A percentile compares a stretch with the other conserved stretches of the same genome.
These are phyloP conservation scores for Aspergillus sp. DNA, from an alignment of 2,329 filamentous ascomycete genomes.

Conservation along the genomic window DNA sequence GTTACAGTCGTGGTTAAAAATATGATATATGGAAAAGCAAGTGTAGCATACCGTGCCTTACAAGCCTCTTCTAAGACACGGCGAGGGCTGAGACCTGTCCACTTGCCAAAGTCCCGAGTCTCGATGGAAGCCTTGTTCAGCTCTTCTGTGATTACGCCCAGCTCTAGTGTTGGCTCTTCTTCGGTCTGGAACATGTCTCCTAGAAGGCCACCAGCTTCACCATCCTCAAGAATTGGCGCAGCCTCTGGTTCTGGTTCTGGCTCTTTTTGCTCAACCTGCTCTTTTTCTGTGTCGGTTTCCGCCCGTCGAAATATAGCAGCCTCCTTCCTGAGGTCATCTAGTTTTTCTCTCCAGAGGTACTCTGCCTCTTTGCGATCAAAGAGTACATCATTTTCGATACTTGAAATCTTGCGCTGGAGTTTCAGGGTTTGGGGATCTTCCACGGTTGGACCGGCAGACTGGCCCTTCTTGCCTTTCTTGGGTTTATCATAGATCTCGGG, in stretches of 20 bases:
- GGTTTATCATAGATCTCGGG: slow-evolving; percentile 50
- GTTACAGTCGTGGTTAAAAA: neutral
- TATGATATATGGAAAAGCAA: neutral
- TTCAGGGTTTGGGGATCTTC: slow-evolving; percentile 57
- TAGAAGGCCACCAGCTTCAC: slow-evolving; percentile 46
- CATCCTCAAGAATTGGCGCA: slow-evolving; percentile 26
- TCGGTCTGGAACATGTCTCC: slow-evolving; percentile 58
- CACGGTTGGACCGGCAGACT: slow-evolving; percentile 18
- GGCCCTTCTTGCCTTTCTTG: slow-evolving; percentile 44
- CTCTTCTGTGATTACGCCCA: slow-evolving; percentile 40
- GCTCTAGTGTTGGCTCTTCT: slow-evolving; percentile 42
- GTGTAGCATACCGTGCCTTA: slow-evolving; percentile 62
- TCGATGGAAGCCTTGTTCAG: slow-evolving; percentile 43
- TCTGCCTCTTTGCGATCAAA: slow-evolving; percentile 70
- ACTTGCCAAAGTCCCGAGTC: slow-evolving; percentile 82
- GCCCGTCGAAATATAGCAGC: slow-evolving; percentile 39
- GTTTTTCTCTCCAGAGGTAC: slow-evolving; percentile 62
- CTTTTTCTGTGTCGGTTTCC: slow-evolving; percentile 58
- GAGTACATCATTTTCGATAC: slow-evolving; percentile 74
- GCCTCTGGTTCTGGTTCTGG: slow-evolving; percentile 22
- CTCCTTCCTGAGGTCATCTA: slow-evolving; percentile 62
- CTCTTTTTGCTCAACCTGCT: slow-evolving; percentile 24
- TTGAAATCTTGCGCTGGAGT: slow-evolving; percentile 70
- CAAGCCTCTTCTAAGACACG: slow-evolving; percentile 84
- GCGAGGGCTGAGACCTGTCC: slow-evolving; percentile 72